Evolutionary conservation across 805 yeast genomes (phyloP).

Genomic region (Naumovozyma baii): DNA sequence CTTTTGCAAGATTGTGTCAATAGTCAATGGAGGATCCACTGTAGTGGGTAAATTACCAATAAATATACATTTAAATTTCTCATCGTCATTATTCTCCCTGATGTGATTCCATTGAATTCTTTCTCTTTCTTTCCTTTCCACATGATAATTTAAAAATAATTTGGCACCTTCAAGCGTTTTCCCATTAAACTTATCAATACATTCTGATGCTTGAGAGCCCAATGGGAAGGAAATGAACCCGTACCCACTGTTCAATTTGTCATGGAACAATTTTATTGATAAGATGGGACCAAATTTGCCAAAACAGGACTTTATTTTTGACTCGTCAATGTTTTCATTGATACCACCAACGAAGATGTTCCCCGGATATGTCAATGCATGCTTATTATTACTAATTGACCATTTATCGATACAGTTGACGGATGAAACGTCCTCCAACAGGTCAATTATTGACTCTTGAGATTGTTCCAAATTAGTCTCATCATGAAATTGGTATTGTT

Average conservation of each 20-base stretch:
- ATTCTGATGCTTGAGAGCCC: slow-evolving; percentile 50
- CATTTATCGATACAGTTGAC: slow-evolving; percentile 9
- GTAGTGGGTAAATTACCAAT: slow-evolving; percentile 40
- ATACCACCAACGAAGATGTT: slow-evolving; percentile 46
- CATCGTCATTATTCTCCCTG: slow-evolving; percentile 36
- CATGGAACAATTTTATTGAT: slow-evolving; percentile 40
- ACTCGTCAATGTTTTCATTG: slow-evolving; percentile 31
- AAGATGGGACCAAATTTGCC: slow-evolving; percentile 34
- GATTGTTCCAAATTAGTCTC: not conserved
- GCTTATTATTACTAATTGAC: slow-evolving; percentile 23
- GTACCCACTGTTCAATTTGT: slow-evolving; percentile 39
- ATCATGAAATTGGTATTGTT: slow-evolving; percentile 21
- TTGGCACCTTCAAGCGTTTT: slow-evolving; percentile 23
- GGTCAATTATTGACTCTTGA: not conserved
- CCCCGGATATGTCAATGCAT: slow-evolving; percentile 44
- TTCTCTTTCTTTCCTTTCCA: slow-evolving; percentile 53
- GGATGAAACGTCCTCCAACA: not conserved
- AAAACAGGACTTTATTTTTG: slow-evolving; percentile 33
- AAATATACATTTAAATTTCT: slow-evolving; percentile 46
- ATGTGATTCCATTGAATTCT: slow-evolving; percentile 26
- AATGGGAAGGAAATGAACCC: slow-evolving; percentile 61
- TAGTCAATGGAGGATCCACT: slow-evolving; percentile 20
- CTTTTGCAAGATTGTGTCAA: slow-evolving; percentile 33
- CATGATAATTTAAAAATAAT: slow-evolving; percentile 50
- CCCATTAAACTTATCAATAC: slow-evolving; percentile 48